Conservation (phyloP, 495 filamentous ascomycete genomes). For the Aspergillus baeticus region DNA sequence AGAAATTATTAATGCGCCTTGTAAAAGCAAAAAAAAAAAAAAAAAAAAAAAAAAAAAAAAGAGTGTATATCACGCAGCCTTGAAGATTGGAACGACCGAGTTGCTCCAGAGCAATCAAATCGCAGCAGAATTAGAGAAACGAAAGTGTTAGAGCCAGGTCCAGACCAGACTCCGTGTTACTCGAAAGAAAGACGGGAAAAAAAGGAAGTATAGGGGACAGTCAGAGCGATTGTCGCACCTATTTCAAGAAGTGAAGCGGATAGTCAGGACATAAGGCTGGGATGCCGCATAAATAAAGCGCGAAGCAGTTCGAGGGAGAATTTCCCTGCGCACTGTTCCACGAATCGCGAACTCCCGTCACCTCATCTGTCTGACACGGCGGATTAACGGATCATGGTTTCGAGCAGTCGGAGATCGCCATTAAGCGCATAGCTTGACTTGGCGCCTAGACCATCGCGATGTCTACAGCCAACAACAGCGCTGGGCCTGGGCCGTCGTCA, state of each 20-base stretch:
- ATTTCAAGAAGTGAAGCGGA: slow-evolving; percentile 6
- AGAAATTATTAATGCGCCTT: slow-evolving; percentile 4
- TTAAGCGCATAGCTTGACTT: slow-evolving; percentile 11
- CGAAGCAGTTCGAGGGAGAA: slow-evolving; percentile 2
- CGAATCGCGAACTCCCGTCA: slow-evolving; percentile 8
- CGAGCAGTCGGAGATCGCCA: slow-evolving; percentile 8
- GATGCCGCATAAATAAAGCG: slow-evolving; percentile 1
- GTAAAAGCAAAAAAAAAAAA: neutral
- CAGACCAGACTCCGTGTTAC: slow-evolving; percentile 1
- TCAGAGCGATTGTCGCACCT: slow-evolving; percentile 15
- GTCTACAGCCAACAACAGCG: neutral
- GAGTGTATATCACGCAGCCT: slow-evolving; percentile 5
- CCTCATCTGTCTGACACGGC: slow-evolving; percentile 23
- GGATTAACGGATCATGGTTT: slow-evolving; percentile 11
- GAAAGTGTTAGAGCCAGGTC: slow-evolving; percentile 9
- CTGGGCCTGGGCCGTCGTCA: neutral
- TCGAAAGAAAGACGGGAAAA: slow-evolving; percentile 11
- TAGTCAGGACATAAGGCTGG: neutral
- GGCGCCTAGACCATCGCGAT: slow-evolving; percentile 6
- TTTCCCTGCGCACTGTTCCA: neutral
- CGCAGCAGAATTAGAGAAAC: slow-evolving; percentile 22
- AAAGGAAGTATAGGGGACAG: slow-evolving; percentile 18
- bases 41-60: slow-evolving; percentile 5
- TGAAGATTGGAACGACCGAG: slow-evolving; percentile 12
- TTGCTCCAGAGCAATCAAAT: slow-evolving; percentile 18